Percentiles rank a stretch among this genome's conserved stretches.
Conservation (phyloP, 1,139 yeast genomes). For the Hanseniaspora uvarum region DNA sequence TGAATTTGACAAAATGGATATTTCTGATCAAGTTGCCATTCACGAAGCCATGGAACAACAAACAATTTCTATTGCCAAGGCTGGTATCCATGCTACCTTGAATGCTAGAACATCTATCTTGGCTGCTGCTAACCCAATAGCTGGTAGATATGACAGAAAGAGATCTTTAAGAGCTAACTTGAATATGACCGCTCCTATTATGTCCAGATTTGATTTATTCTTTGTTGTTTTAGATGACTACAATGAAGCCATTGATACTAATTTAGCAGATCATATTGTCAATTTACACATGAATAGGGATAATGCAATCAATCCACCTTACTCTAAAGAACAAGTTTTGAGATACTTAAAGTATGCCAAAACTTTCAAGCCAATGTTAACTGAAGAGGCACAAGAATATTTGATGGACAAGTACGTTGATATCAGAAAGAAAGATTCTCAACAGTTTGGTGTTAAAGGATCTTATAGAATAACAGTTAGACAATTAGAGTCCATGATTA, state of each 20-base stretch:
- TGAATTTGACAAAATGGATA: constrained; percentile 96
- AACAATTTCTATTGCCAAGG: constrained; percentile 94
- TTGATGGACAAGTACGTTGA: constrained; percentile 77
- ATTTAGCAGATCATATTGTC: constrained; percentile 84
- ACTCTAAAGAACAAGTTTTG: constrained; percentile 74
- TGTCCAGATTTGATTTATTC: constrained; percentile 94
- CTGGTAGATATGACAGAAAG: constrained; percentile 87
- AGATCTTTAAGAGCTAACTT: constrained; percentile 74
- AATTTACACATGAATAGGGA: constrained; percentile 87
- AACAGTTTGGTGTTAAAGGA: constrained; percentile 66
- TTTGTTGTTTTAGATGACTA: constrained; percentile 93
- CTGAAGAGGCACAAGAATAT: constrained; percentile 67
- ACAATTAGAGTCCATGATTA: constrained; percentile 86
- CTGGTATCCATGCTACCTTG: constrained; percentile 94
- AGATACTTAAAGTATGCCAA: constrained; percentile 86
- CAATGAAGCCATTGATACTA: constrained; percentile 81
- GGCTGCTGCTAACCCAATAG: constrained; percentile 96
- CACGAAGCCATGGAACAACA: constrained; percentile 99
- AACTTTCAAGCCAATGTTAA: constrained; percentile 84
- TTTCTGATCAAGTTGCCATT: constrained; percentile 92
- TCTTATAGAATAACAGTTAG: constrained; percentile 94
- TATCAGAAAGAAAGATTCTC: constrained; percentile 82
- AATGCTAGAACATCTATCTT: constrained; percentile 92
- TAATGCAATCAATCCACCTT: constrained; percentile 84
- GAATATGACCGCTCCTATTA: constrained; percentile 97